Base-by-base conservation (phyloP, 495 filamentous ascomycete species). In the Jackrogersella multiformis region DNA sequence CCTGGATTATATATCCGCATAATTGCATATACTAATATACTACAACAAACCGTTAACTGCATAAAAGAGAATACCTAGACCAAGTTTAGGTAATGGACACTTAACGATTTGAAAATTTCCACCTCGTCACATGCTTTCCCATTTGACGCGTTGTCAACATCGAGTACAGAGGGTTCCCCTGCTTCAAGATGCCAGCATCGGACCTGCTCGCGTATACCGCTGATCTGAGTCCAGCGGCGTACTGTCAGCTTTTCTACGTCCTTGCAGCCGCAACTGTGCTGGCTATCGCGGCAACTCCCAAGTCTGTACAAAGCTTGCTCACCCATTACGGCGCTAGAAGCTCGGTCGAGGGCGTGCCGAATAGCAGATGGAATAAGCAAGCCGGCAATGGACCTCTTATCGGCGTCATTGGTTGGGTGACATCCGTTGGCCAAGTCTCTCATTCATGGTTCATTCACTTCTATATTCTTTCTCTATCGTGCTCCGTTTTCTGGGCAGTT, bases 391-490 rank as follows among this genome's bases (percentile, higher is more conserved):
- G 68, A 30, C 44, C 51, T 34, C 49, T 81, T n/a, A 21, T 75
- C 46, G 44, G 56, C 4, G 32, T 77, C 28, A 39, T 82, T 44
- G 70, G 60, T 32, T 56, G 65, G 38, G 54, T 72, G 21, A 80
- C 74, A 5, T 79, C 77, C 34, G 72, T 60, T 39, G 75, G 72
- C 56, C 81, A 80, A 71, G 90, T 98, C 9, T 93, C 96, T 2
- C 95, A 97, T 75, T 79, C 83, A 52, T 99, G 89, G 83, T 99
- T 99, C 78, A 83, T 79, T 6, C 89, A 93, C 57, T 99, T 97
- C 77, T 99, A 99, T 72, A 71, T 92, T 32, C 72, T 86, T 18
- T 96, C 90, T 0, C 68, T 94, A 1, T 67, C 79, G 4, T 89
- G 87, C 39, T 94, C 89, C 0, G 55, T 88, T 2, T 92, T 97